Conservation (phyloP, 1,284 basidiomycete species). For the Pisolithus thermaeus region DNA sequence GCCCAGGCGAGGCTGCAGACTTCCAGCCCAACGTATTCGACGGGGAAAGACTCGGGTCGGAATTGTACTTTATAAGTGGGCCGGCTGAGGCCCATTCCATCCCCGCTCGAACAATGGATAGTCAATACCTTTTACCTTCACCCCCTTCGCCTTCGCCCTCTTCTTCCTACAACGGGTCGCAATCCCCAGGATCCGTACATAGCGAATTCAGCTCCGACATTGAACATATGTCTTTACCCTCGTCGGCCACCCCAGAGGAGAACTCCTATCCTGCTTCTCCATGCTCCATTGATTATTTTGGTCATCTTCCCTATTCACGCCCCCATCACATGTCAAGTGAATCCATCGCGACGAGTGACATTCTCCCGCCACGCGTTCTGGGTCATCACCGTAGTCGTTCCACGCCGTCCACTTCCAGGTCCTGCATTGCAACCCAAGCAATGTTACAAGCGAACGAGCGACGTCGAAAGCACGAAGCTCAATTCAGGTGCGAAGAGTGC, state of each 20-base stretch:
- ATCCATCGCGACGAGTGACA: neutral
- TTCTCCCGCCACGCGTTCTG: neutral
- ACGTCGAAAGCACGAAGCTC: constrained; percentile 27
- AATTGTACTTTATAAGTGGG: constrained; percentile 5
- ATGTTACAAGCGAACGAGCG: constrained; percentile 29
- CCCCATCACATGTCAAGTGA: constrained; percentile 3
- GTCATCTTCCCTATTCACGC: neutral
- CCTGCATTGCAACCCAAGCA: constrained; percentile 26
- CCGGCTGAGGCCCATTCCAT: no score
- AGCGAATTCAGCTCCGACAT: constrained; percentile 17
- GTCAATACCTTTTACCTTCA: neutral
- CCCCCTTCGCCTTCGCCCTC: constrained; percentile 22
- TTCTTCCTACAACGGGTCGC: constrained; percentile 19
- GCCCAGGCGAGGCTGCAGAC: constrained; percentile 3
- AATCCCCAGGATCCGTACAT: constrained; percentile 18
- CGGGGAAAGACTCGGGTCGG: constrained; percentile 16
- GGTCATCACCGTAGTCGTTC: constrained; percentile 15
- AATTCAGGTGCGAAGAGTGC: constrained; percentile 14
- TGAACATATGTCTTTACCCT: constrained; percentile 17
- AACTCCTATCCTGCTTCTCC: constrained; percentile 1
- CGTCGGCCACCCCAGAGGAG: constrained; percentile 17
- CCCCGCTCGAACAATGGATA: neutral
- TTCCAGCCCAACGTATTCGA: constrained; percentile 3
- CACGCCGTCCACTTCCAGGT: constrained; percentile 10
- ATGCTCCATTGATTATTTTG: constrained; percentile 5